phyloP scores from a whole-genome alignment of 1,284 basidiomycete genomes.

The Dichomitus squalens region DNA sequence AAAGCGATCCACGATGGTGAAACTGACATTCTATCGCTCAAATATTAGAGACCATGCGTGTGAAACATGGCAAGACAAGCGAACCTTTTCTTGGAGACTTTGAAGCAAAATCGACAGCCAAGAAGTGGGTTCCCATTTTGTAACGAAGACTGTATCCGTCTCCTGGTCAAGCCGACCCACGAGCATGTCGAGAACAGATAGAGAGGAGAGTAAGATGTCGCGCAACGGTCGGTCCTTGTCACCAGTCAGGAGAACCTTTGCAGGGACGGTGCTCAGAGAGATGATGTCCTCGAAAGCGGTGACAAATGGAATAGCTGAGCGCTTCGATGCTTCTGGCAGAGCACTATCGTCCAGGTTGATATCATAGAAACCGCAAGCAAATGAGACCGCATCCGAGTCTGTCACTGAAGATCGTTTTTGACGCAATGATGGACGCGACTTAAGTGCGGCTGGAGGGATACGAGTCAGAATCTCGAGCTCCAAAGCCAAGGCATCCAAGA shows the following conservation, averaged over 20 bases:
- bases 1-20: constrained; percentile 67
- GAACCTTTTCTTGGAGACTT: constrained; percentile 56
- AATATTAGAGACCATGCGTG: neutral
- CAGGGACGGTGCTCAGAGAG: constrained; percentile 48
- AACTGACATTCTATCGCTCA: constrained; percentile 54
- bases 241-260: constrained; percentile 39
- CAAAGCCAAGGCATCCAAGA: constrained; percentile 51
- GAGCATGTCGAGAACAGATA: constrained; percentile 54
- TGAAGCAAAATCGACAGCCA: constrained; percentile 59
- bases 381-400: constrained; percentile 46
- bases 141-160: constrained; percentile 31
- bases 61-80: constrained; percentile 12
- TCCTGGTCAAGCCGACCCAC: constrained; percentile 43
- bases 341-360: constrained; percentile 33
- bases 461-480: constrained; percentile 55
- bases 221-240: constrained; percentile 36
- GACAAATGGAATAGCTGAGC: constrained; percentile 49
- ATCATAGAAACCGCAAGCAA: constrained; percentile 63
- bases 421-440: constrained; percentile 49
- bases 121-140: constrained; percentile 56
- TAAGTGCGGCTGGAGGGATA: constrained; percentile 52
- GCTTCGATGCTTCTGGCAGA: constrained; percentile 23
- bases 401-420: constrained; percentile 33
- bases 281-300: constrained; percentile 58
- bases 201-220: constrained; percentile 50